phyloP scores from a whole-genome alignment of 139 green algal genomes.

The Coelastrella sp. region DNA sequence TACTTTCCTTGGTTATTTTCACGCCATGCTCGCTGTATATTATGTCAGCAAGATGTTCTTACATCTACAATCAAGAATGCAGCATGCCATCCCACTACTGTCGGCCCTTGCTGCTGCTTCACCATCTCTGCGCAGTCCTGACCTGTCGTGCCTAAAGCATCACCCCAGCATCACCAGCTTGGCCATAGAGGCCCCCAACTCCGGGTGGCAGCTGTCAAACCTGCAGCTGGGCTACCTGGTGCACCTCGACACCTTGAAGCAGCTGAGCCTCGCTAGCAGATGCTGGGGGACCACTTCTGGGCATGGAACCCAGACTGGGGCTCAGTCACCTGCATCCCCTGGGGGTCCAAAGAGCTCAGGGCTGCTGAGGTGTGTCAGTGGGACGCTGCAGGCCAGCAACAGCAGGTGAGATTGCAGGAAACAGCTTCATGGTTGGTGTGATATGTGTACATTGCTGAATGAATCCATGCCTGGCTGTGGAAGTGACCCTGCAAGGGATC shows the following conservation, averaged over 20 bases:
- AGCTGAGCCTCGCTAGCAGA: slow-evolving; percentile 23
- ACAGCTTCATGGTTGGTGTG: not conserved
- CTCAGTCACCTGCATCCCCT: not conserved
- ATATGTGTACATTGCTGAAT: too few relatives aligned
- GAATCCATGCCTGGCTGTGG: too few relatives aligned
- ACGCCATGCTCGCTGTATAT: too few relatives aligned
- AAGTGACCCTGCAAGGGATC: too few relatives aligned
- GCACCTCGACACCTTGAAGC: not conserved
- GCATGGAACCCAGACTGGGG: not conserved
- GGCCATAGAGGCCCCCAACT: not conserved
- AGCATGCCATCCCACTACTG: too few relatives aligned
- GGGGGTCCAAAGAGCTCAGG: not conserved
- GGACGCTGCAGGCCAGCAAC: not conserved
- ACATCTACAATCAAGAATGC: too few relatives aligned
- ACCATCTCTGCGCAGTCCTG: slow-evolving; percentile 16
- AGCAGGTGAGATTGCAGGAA: not conserved
- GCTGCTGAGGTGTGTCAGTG: not conserved
- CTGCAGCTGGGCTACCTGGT: slow-evolving; percentile 37
- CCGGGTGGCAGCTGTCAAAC: slow-evolving; percentile 20
- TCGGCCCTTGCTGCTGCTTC: not conserved
- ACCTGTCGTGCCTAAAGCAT: slow-evolving; percentile 38
- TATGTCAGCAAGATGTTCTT: too few relatives aligned
- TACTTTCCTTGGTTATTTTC: too few relatives aligned
- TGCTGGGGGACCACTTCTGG: not conserved
- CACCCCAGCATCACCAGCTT: slow-evolving; percentile 2